Evolutionary conservation across 352 stramenopile species (phyloP).

Genomic region (Phytophthora sp.): DNA sequence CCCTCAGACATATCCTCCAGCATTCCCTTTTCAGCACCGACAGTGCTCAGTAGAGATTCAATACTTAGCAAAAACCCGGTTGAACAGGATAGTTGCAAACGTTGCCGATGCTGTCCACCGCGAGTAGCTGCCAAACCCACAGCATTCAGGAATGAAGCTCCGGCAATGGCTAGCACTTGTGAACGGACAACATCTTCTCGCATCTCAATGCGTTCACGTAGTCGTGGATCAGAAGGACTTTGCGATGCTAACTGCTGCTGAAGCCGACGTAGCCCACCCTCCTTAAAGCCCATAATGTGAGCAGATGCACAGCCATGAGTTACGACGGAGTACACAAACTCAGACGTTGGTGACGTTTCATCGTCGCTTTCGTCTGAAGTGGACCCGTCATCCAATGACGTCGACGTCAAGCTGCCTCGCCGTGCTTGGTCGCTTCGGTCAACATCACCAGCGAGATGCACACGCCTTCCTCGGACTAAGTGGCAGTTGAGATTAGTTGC

Average conservation of each 20-base stretch:
- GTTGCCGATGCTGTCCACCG: constrained; percentile 60
- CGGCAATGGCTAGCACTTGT: constrained; percentile 74
- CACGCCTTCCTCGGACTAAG: constrained; percentile 66
- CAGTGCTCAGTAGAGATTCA: constrained; percentile 94
- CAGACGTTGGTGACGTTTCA: constrained; percentile 38
- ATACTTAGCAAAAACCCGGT: constrained; percentile 92
- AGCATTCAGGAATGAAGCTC: constrained; percentile 75
- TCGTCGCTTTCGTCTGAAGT: constrained; percentile 42
- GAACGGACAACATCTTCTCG: constrained; percentile 82
- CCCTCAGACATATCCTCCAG: constrained; percentile 92
- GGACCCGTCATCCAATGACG: constrained; percentile 36
- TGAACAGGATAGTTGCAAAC: constrained; percentile 65
- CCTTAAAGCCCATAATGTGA: constrained; percentile 85
- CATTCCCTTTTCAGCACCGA: constrained; percentile 96
- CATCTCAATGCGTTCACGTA: constrained; percentile 76
- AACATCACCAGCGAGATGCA: constrained; percentile 49
- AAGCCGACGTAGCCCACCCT: constrained; percentile 75
- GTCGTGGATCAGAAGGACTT: constrained; percentile 47
- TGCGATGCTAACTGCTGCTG: constrained; percentile 51
- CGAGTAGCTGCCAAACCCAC: constrained; percentile 69
- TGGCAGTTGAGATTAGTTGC: constrained; percentile 87
- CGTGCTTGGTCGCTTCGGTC: constrained; percentile 28
- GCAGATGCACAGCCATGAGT: constrained; percentile 85
- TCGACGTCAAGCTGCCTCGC: constrained; percentile 33
- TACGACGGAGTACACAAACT: constrained; percentile 75